phyloP scores from a whole-genome alignment of 139 green algal species.

The Microglena sp. region DNA sequence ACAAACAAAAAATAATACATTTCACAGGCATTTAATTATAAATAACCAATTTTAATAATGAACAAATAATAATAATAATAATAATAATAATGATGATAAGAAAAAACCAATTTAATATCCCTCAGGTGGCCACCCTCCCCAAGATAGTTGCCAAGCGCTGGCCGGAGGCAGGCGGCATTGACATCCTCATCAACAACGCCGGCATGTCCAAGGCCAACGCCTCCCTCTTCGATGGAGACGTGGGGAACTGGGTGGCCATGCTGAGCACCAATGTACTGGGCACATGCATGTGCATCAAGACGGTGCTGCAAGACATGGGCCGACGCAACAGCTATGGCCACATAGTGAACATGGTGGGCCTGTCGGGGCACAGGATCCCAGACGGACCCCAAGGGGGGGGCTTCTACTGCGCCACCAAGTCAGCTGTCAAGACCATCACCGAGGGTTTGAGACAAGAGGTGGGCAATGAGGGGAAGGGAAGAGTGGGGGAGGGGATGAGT shows the following conservation, averaged over 20 bases:
- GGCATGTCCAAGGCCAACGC: constrained; percentile 48
- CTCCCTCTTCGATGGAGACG: constrained; percentile 61
- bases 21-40: no score
- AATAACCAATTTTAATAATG: no score
- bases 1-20: no score
- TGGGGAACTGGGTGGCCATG: constrained; percentile 58
- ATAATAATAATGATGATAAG: no score
- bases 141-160: constrained; percentile 66
- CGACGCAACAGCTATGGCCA: constrained; percentile 47
- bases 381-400: constrained; percentile 36
- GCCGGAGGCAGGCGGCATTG: constrained; percentile 48
- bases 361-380: constrained; percentile 50
- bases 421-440: constrained; percentile 41
- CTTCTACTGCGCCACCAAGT: constrained; percentile 41
- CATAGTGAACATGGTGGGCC: constrained; percentile 67
- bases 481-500: no score
- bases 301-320: constrained; percentile 66
- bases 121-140: constrained; percentile 45
- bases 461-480: neutral
- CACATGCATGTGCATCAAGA: constrained; percentile 54
- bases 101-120: no score
- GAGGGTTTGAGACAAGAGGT: constrained; percentile 64
- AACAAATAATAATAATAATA: no score
- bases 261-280: constrained; percentile 70
- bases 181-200: constrained; percentile 66